Evolutionary conservation across 2,329 filamentous ascomycete species (phyloP), one percentile per base, ranked within the genome.

Genomic region (Colletotrichum filicis): DNA sequence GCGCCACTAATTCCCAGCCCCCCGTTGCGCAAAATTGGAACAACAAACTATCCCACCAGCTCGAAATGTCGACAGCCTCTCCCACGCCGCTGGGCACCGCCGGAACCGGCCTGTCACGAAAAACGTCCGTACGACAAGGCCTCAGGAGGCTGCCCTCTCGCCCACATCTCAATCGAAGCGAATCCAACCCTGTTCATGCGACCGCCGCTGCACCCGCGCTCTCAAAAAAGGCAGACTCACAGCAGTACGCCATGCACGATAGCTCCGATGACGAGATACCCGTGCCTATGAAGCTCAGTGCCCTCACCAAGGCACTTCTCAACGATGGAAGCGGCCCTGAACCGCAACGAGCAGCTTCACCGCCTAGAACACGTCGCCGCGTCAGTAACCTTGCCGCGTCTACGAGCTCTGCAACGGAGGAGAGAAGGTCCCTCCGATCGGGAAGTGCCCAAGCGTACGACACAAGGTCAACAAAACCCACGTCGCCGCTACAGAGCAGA

Each of bases 191-290:
- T 9, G 80, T 79, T 11, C 76, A 80, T 22, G 75, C 80, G 1
- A 75, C 77, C 19, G 74, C 79, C 35, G 71, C 72, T 22, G 70
- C 69, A 30, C 70, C 72, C 37, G 53, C 78, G 55, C 74, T 77
- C 57, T 71, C 79, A 11, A 77, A 80, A 24, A 67, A 77, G 68
- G 76, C 82, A 56, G 83, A 84, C 52, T 82, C 86, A 67, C 86
- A 86, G 71, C 85, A 86, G 60, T 87, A 84, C 75, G 83, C 81
- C n/a, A 79, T 92, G 76, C 92, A 94, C 77, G 95, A 98, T 80
- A 98, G 94, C 86, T 98, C 95, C 28, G 96, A 98, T 83, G 96
- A 98, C 79, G 96, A 98, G 83, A 94, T 97, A 32, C 93, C 94
- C 19, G 93, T 94, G 77, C 95, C 95, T 78, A 95, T 97, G 90